Conservation (phyloP, 148 eudicot species). For the Rhododendron mucronatum region DNA sequence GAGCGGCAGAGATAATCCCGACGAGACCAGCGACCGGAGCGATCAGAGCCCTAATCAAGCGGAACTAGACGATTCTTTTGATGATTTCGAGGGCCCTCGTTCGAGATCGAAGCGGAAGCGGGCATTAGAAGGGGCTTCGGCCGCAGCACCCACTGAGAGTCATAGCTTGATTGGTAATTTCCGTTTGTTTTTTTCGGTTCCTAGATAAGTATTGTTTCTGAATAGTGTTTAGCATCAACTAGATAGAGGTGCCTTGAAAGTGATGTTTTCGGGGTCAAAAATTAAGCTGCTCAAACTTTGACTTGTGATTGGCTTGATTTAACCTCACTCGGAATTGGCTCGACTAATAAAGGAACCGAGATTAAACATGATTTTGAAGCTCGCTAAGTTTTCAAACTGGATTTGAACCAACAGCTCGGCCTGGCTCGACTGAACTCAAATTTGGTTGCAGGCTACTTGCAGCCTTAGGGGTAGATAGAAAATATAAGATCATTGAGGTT, state of each 20-base stretch:
- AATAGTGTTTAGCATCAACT: background rate
- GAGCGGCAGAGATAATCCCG: conserved; percentile 9
- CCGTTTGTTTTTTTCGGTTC: background rate
- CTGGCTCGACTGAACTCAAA: too few species aligned
- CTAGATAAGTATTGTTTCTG: background rate
- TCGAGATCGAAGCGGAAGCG: conserved; percentile 57
- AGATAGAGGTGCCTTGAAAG: background rate
- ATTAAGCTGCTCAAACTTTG: too few species aligned
- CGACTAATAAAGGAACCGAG: too few species aligned
- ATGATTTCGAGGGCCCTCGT: conserved; percentile 64
- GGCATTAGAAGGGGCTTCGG: conserved; percentile 30
- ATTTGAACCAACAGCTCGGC: too few species aligned
- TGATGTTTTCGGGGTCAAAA: background rate
- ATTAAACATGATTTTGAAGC: too few species aligned
- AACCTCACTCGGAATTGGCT: too few species aligned
- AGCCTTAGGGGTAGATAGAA: too few species aligned
- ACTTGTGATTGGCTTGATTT: too few species aligned
- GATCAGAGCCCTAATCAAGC: conserved; percentile 39
- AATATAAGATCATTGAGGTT: background rate
- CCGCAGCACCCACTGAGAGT: conserved; percentile 18
- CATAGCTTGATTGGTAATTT: conserved; percentile 58
- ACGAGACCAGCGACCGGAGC: conserved; percentile 13
- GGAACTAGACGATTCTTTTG: conserved; percentile 50
- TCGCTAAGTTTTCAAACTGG: too few species aligned
- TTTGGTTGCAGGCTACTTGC: too few species aligned